Percentiles rank a stretch among this genome's conserved stretches.
phyloP scores from a whole-genome alignment of 1,284 basidiomycete genomes.

The Rhodofomes roseus region DNA sequence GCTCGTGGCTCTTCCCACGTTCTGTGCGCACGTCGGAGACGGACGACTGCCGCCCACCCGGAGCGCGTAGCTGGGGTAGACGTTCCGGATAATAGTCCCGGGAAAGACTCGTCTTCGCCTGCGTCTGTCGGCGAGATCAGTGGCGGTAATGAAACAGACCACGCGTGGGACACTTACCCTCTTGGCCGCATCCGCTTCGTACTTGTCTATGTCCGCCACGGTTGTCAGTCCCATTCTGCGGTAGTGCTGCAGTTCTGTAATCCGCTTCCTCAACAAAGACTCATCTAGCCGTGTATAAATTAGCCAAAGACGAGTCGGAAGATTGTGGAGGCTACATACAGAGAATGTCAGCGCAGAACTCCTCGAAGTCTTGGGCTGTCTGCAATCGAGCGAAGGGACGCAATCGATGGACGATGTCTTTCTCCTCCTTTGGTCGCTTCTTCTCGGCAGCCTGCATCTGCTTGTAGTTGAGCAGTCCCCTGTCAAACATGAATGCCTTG shows the following conservation, averaged over 20 bases:
- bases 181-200: slow-evolving; percentile 71
- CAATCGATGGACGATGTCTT: slow-evolving; percentile 85
- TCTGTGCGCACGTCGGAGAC: slow-evolving; percentile 53
- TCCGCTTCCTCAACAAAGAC: slow-evolving; percentile 78
- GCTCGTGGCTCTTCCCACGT: slow-evolving; percentile 54
- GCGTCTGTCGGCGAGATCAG: slow-evolving; percentile 35
- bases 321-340: slow-evolving; percentile 48
- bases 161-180: slow-evolving; percentile 46
- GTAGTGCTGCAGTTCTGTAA: slow-evolving; percentile 87
- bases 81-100: slow-evolving; percentile 56
- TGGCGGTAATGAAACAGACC: not conserved
- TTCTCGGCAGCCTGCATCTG: slow-evolving; percentile 92
- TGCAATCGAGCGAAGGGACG: slow-evolving; percentile 93
- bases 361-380: slow-evolving; percentile 90
- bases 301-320: not conserved
- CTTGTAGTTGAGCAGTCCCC: slow-evolving; percentile 91
- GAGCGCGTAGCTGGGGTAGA: slow-evolving; percentile 41
- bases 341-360: slow-evolving; percentile 84
- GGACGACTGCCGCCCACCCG: slow-evolving; percentile 49
- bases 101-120: slow-evolving; percentile 52
- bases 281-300: slow-evolving; percentile 61
- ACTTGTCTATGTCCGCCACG: slow-evolving; percentile 85
- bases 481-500: slow-evolving; percentile 92
- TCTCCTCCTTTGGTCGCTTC: slow-evolving; percentile 88
- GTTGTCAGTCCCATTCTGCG: slow-evolving; percentile 81